A percentile compares a stretch with the other conserved stretches of the same genome.
Conservation (phyloP, 1,139 yeast species). For the Magnusiomyces paraingens region DNA sequence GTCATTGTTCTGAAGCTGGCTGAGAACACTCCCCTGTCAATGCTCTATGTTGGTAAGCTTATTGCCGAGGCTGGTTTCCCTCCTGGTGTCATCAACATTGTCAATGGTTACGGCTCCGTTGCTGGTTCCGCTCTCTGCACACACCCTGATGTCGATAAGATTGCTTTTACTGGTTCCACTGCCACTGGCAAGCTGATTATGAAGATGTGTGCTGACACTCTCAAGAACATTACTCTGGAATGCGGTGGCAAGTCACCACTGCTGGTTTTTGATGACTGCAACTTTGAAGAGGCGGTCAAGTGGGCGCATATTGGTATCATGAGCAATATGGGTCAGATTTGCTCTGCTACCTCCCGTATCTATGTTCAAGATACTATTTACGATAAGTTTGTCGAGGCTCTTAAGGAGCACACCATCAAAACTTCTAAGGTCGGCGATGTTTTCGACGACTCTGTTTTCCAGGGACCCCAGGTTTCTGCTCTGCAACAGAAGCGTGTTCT, state of each 20-base stretch:
- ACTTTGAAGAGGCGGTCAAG: conserved; percentile 55
- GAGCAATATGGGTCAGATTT: conserved; percentile 81
- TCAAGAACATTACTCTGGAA: conserved; percentile 78
- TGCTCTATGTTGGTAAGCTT: conserved; percentile 57
- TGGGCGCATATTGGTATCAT: conserved; percentile 56
- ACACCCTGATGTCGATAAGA: conserved; percentile 66
- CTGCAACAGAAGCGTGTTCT: conserved; percentile 62
- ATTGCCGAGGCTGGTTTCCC: conserved; percentile 70
- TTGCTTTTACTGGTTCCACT: conserved; percentile 82
- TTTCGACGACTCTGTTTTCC: conserved; percentile 44
- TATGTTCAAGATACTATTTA: conserved; percentile 70
- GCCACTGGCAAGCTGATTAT: conserved; percentile 66
- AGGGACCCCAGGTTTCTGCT: conserved; percentile 77
- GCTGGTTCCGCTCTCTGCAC: conserved; percentile 68
- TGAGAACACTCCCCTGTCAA: conserved; percentile 72
- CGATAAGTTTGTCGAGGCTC: conserved; percentile 53
- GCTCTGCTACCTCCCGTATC: conserved; percentile 81
- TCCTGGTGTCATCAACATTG: conserved; percentile 68
- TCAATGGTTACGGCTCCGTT: conserved; percentile 67
- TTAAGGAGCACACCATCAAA: conserved; percentile 49
- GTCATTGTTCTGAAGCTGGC: conserved; percentile 70
- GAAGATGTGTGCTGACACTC: conserved; percentile 57
- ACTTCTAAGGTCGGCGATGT: conserved; percentile 41
- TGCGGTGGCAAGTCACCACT: conserved; percentile 84
- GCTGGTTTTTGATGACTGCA: conserved; percentile 67